phyloP scores from a whole-genome alignment of 768 basidiomycete genomes.

The Agaricus sinodeliciosus region DNA sequence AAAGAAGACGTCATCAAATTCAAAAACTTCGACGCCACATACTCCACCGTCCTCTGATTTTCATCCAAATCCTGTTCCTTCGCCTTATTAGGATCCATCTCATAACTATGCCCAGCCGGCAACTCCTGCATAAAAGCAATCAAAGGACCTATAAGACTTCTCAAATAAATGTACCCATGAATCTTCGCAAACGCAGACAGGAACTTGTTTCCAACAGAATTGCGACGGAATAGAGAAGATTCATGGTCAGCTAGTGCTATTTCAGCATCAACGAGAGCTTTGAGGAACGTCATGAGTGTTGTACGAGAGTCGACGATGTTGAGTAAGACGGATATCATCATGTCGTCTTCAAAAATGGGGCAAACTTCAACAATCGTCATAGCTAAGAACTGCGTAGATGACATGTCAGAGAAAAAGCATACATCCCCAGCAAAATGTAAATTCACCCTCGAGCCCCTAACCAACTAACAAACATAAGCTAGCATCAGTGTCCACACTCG shows the following conservation, averaged over 20 bases:
- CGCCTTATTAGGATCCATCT: conserved; percentile 65
- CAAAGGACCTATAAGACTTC: conserved; percentile 70
- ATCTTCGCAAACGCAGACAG: conserved; percentile 80
- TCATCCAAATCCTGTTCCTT: conserved; percentile 52
- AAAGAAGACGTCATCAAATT: conserved; percentile 68
- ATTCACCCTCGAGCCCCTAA: conserved; percentile 68
- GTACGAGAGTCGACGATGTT: conserved; percentile 80
- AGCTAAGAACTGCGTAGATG: conserved; percentile 61
- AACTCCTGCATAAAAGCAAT: conserved; percentile 68
- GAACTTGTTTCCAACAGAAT: conserved; percentile 83
- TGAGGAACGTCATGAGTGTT: conserved; percentile 66
- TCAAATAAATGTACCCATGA: conserved; percentile 91
- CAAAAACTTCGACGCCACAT: conserved; percentile 71
- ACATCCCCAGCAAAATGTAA: neutral
- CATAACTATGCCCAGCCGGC: conserved; percentile 69
- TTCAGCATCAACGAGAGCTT: conserved; percentile 82
- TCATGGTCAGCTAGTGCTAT: conserved; percentile 79
- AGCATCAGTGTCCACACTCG: neutral
- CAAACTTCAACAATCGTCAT: conserved; percentile 86
- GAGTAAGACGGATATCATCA: conserved; percentile 78
- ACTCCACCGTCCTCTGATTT: conserved; percentile 66
- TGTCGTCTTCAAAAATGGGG: conserved; percentile 71
- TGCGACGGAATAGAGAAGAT: conserved; percentile 78
- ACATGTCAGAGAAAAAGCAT: neutral
- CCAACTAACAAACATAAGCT: conserved; percentile 40